Conservation (phyloP, 768 basidiomycete genomes). For the Coprinopsis marcescibilis region DNA sequence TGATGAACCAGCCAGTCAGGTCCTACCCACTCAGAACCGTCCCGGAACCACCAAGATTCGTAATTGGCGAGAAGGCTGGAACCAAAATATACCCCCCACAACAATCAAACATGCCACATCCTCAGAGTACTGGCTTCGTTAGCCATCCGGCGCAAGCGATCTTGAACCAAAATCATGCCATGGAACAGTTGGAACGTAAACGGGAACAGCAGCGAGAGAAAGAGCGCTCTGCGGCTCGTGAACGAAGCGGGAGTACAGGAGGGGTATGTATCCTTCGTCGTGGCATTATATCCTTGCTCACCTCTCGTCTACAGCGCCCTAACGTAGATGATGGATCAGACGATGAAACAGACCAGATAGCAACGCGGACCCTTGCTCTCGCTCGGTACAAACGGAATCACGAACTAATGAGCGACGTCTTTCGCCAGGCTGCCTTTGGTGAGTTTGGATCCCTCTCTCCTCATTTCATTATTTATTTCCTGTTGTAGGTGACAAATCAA, state of each 20-base stretch:
- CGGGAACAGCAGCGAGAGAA: slow-evolving; percentile 53
- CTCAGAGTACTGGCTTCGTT: slow-evolving; percentile 20
- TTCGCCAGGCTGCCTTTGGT: slow-evolving; percentile 69
- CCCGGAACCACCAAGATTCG: slow-evolving; percentile 63
- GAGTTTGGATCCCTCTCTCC: slow-evolving; percentile 8
- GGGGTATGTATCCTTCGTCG: slow-evolving; percentile 27
- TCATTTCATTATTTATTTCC: not conserved
- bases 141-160: slow-evolving; percentile 45
- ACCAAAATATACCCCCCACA: slow-evolving; percentile 55
- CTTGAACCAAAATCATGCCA: slow-evolving; percentile 64
- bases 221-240: slow-evolving; percentile 24
- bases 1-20: slow-evolving; percentile 59
- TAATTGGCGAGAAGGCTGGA: slow-evolving; percentile 67
- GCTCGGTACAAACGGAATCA: slow-evolving; percentile 76
- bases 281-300: not conserved
- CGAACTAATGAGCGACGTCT: slow-evolving; percentile 80
- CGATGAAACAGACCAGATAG: slow-evolving; percentile 67
- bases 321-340: slow-evolving; percentile 62
- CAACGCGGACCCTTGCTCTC: slow-evolving; percentile 64
- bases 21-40: slow-evolving; percentile 63
- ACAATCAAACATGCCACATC: slow-evolving; percentile 24
- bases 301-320: slow-evolving; percentile 24
- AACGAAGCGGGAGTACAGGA: slow-evolving; percentile 36
- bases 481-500: slow-evolving; percentile 39
- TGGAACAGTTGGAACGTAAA: slow-evolving; percentile 66